A percentile compares a stretch with the other conserved stretches of the same genome.
phyloP scores from a whole-genome alignment of 2,329 filamentous ascomycete species.

The Arthroderma uncinatum region DNA sequence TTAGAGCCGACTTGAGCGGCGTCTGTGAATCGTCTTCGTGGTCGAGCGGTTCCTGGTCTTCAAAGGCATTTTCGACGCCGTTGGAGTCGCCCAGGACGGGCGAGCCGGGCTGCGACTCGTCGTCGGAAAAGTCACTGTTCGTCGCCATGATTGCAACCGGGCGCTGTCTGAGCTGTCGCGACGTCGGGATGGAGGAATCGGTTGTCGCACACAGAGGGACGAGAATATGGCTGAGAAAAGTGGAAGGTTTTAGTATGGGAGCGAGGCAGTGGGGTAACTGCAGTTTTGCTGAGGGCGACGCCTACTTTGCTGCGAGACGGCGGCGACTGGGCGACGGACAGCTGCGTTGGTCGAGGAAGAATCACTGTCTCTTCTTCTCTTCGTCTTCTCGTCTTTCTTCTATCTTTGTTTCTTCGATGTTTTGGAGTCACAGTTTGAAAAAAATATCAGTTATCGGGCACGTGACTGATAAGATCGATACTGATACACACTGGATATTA shows the following conservation, averaged over 20 bases:
- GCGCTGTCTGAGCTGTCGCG: background rate
- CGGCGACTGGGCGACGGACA: too few species aligned
- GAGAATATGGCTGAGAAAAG: too few species aligned
- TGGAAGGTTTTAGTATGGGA: background rate
- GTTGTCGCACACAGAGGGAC: background rate
- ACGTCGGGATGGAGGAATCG: background rate
- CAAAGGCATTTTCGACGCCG: slow-evolving; percentile 54
- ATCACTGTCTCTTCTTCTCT: too few species aligned
- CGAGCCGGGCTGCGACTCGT: slow-evolving; percentile 46
- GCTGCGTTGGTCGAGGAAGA: too few species aligned
- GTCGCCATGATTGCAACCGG: slow-evolving; percentile 41
- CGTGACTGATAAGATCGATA: background rate
- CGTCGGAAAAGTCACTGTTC: slow-evolving; percentile 46
- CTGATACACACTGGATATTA: too few species aligned
- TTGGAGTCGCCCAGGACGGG: slow-evolving; percentile 39
- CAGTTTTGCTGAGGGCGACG: background rate
- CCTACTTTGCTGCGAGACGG: too few species aligned
- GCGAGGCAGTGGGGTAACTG: background rate
- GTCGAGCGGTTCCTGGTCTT: slow-evolving; percentile 60
- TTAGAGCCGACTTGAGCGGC: slow-evolving; percentile 71
- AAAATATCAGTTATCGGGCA: background rate
- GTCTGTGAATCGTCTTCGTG: slow-evolving; percentile 45
- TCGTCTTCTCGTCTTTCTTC: background rate
- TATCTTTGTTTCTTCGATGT: background rate
- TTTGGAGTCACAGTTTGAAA: background rate